Evolutionary conservation across 306 rosid genomes (phyloP), one percentile per base, ranked within the genome.

Genomic region (Prunus mira): DNA sequence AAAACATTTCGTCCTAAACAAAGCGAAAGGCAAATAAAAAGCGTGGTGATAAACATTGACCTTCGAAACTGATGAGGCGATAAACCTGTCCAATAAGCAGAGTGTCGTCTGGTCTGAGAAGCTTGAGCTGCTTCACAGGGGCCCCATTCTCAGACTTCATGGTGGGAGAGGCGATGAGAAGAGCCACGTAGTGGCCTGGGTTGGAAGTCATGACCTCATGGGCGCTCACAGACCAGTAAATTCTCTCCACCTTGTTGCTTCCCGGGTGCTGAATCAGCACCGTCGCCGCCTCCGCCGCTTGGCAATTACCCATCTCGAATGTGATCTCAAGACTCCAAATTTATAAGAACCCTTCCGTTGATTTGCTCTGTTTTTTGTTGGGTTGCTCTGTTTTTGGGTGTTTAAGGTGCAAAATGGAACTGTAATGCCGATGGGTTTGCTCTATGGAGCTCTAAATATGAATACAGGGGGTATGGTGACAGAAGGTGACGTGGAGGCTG

Each of bases 121-220:
- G 98, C 90, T 93, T 91, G 82, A 84, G 96, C 47, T 93, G 98
- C 84, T 87, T 93, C 57, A 78, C 14, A 1, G 93, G 90, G 7
- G 82, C 15, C 19, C 89, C 93, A 66, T 85, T 86, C 2, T 89
- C 87, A 5, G 92, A 66, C 83, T 84, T 89, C 13, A 74, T 27
- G 14, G 80, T 86, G 5, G 89, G 78, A 1, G 93, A 82, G 25
- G 88, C 49, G 4, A 83, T 78, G 3, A 93, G 66, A 20, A 84
- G 91, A 0, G 98, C 97, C 63, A 93, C 98, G 65, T 93, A 93
- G 56, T 93, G 90, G 9, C 98, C 97, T 12, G 98, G 97, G 72
- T 93, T 90, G 0, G 88, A 82, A 72, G 67, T 69, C 98, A 93
- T 93, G 58, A 93, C 76, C 75, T 91, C 71, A 34, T 88, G 51